Percentiles rank a stretch among this genome's conserved stretches.
phyloP scores from a whole-genome alignment of 768 basidiomycete species.

The Asterophora lycoperdoides region DNA sequence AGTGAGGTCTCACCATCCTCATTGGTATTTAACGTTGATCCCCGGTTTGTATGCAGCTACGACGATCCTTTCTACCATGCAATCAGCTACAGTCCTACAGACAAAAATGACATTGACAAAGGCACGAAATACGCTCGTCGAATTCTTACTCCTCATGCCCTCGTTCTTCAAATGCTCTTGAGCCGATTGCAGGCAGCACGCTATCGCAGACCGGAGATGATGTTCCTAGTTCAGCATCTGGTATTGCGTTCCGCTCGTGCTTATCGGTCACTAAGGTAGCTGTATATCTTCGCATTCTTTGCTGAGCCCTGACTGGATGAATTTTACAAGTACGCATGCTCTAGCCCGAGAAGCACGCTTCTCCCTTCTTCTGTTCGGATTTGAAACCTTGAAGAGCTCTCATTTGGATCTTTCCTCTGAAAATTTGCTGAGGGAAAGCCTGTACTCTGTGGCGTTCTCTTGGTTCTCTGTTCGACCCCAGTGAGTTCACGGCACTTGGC shows the following conservation, averaged over 20 bases:
- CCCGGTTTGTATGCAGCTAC: conserved; percentile 48
- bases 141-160: conserved; percentile 75
- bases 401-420: conserved; percentile 82
- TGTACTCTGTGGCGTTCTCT: conserved; percentile 78
- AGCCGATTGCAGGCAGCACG: conserved; percentile 93
- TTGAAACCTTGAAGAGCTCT: conserved; percentile 87
- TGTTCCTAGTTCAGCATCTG: conserved; percentile 81
- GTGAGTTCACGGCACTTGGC: conserved; percentile 41
- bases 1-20: conserved; percentile 49
- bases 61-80: conserved; percentile 85
- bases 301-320: conserved; percentile 1
- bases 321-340: conserved; percentile 70
- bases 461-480: conserved; percentile 96
- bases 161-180: conserved; percentile 83
- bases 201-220: conserved; percentile 79
- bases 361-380: conserved; percentile 87
- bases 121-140: conserved; percentile 65
- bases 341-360: conserved; percentile 89
- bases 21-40: background rate
- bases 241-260: conserved; percentile 76
- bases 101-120: conserved; percentile 78
- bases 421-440: conserved; percentile 60
- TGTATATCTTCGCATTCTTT: background rate
- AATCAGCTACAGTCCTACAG: conserved; percentile 85
- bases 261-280: conserved; percentile 70